Percentiles rank a stretch among this genome's conserved stretches.
Conservation (phyloP, 2,329 filamentous ascomycete genomes). For the Colletotrichum truncatum region DNA sequence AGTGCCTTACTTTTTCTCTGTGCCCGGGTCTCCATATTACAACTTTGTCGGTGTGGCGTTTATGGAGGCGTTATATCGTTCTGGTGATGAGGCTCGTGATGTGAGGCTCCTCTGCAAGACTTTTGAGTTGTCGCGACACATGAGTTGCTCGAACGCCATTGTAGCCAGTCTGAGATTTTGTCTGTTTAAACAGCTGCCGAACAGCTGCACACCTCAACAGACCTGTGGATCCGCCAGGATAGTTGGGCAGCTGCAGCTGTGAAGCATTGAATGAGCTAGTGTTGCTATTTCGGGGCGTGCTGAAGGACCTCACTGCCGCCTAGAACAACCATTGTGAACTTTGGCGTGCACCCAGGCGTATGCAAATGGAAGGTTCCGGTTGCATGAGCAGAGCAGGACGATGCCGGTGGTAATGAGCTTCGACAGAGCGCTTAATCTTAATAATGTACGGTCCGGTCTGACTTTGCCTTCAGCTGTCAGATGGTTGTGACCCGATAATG, state of each 20-base stretch:
- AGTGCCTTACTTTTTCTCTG: neutral
- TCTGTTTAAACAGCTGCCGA: neutral
- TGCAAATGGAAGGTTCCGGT: neutral
- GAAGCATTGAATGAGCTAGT: neutral
- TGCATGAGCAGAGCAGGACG: neutral
- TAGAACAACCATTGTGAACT: neutral
- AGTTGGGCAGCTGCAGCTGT: neutral
- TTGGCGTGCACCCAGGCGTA: slow-evolving; percentile 9
- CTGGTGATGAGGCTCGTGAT: neutral
- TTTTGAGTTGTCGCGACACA: neutral
- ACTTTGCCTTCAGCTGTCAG: neutral
- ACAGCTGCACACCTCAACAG: neutral
- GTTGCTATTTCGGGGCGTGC: neutral
- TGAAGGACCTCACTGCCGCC: neutral
- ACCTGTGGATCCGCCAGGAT: neutral
- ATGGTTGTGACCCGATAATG: neutral
- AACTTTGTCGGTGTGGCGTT: slow-evolving; percentile 1
- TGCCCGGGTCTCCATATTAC: neutral
- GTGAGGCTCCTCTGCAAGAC: neutral
- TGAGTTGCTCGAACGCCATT: too few species aligned
- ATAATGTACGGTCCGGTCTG: neutral
- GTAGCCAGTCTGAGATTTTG: neutral
- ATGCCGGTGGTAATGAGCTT: neutral
- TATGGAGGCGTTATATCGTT: neutral
- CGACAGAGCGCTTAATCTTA: neutral